Evolutionary conservation across 306 rosid species (phyloP).

Genomic region (Fragaria ananassa): DNA sequence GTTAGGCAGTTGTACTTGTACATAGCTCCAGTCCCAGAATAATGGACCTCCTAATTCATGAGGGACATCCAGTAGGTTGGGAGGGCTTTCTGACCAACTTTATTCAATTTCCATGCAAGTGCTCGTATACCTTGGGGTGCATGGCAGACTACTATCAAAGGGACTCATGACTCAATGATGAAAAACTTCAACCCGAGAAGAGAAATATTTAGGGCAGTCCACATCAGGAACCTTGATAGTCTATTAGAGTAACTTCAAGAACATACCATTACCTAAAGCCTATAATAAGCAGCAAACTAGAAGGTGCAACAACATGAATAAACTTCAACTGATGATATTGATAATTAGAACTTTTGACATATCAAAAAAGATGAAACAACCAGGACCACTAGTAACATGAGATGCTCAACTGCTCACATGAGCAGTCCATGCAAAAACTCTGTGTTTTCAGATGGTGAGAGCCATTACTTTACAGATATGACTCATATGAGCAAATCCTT

Average conservation of each 20-base stretch:
- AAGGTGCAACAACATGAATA: background rate
- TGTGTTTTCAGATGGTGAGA: background rate
- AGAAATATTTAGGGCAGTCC: background rate
- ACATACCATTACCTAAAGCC: background rate
- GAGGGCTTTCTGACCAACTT: background rate
- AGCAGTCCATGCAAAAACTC: background rate
- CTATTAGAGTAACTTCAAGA: conserved; percentile 4
- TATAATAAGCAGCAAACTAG: background rate
- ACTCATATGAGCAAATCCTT: background rate
- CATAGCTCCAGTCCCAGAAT: background rate
- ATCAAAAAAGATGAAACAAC: background rate
- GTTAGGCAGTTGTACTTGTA: background rate
- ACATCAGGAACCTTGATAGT: conserved; percentile 2
- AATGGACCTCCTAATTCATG: conserved; percentile 11
- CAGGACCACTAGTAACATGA: background rate
- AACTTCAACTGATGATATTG: background rate
- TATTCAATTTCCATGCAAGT: conserved; percentile 18
- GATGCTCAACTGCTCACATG: background rate
- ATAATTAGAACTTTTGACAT: background rate
- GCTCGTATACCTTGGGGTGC: background rate
- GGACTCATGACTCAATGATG: background rate
- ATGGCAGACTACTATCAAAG: background rate
- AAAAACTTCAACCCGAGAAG: background rate
- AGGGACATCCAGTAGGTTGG: conserved; percentile 11
- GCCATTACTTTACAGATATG: background rate